Evolutionary conservation across 2,329 filamentous ascomycete genomes (phyloP).

Genomic region (Furcasterigmium sp.): DNA sequence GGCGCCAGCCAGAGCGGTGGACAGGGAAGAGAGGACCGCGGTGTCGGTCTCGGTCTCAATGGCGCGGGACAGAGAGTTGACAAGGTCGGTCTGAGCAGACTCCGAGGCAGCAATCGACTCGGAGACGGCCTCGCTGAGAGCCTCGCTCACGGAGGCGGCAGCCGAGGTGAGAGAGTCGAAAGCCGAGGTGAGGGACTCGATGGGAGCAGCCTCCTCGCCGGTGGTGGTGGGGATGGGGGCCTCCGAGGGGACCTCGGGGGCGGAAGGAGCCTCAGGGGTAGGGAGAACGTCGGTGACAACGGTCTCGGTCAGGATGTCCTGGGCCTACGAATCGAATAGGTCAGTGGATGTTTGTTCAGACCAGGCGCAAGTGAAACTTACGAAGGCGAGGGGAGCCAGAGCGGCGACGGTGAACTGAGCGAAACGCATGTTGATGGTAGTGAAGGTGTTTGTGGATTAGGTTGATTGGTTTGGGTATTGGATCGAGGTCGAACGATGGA

Average conservation of each 20-base stretch:
- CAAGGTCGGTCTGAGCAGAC: conserved; percentile 14
- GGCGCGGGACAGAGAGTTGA: conserved; percentile 15
- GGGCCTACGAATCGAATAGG: neutral
- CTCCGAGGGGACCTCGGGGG: neutral
- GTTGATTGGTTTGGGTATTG: neutral
- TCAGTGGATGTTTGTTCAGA: neutral
- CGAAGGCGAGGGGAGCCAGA: neutral
- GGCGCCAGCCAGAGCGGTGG: conserved; percentile 9
- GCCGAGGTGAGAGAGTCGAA: conserved; percentile 5
- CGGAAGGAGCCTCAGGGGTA: neutral
- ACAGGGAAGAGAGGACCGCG: conserved; percentile 9
- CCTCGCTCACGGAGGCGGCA: conserved; percentile 12
- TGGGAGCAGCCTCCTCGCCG: conserved; percentile 10
- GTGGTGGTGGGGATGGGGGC: conserved; percentile 13
- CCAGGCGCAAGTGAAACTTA: neutral
- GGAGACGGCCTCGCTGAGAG: conserved; percentile 16
- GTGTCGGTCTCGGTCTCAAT: conserved; percentile 13
- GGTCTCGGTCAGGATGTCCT: neutral
- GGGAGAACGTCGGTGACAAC: neutral
- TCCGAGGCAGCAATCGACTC: conserved; percentile 13
- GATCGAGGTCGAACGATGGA: conserved; percentile 1
- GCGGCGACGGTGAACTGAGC: neutral
- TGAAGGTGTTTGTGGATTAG: neutral
- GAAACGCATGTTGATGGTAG: neutral
- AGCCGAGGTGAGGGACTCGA: conserved; percentile 1